phyloP scores from a whole-genome alignment of 2,329 filamentous ascomycete genomes.

The Aspergillus ruber region DNA sequence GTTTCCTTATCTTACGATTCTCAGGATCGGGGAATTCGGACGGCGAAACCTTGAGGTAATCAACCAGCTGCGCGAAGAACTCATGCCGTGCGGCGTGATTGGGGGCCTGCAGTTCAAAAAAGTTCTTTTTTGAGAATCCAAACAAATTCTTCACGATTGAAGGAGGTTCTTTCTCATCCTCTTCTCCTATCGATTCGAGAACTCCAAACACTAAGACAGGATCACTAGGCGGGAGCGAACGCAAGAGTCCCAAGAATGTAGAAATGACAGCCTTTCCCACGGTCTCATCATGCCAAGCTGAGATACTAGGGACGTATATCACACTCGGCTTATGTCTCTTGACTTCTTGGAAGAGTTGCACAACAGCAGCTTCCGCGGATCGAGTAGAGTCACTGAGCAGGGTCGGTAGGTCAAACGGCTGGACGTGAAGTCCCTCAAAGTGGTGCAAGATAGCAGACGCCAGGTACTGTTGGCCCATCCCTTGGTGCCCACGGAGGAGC shows the following conservation, averaged over 20 bases:
- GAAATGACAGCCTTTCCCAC: constrained; percentile 60
- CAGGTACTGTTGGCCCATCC: constrained; percentile 93
- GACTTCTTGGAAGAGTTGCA: constrained; percentile 85
- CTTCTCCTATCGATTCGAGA: constrained; percentile 60
- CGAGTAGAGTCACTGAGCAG: constrained; percentile 76
- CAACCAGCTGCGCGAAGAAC: constrained; percentile 70
- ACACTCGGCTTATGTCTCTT: constrained; percentile 92
- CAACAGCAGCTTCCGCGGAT: constrained; percentile 78
- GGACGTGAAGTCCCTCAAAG: constrained; percentile 88
- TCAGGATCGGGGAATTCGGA: constrained; percentile 79
- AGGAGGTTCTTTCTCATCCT: constrained; percentile 47
- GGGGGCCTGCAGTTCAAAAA: constrained; percentile 64
- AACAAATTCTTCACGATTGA: constrained; percentile 70
- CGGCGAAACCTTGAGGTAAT: constrained; percentile 72
- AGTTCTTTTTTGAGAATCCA: constrained; percentile 74
- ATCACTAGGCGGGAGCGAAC: constrained; percentile 80
- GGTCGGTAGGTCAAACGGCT: constrained; percentile 86
- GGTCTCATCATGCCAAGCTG: constrained; percentile 70
- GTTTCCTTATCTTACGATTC: constrained; percentile 76
- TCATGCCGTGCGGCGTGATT: constrained; percentile 58
- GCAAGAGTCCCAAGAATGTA: constrained; percentile 76
- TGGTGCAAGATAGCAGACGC: constrained; percentile 79
- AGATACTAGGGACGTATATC: constrained; percentile 86
- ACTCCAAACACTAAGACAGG: constrained; percentile 84
- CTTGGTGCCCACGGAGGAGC: constrained; percentile 70